Evolutionary conservation across 2,329 filamentous ascomycete species (phyloP), one percentile per base, ranked within the genome.

Genomic region (Incumbomyces delicatus): DNA sequence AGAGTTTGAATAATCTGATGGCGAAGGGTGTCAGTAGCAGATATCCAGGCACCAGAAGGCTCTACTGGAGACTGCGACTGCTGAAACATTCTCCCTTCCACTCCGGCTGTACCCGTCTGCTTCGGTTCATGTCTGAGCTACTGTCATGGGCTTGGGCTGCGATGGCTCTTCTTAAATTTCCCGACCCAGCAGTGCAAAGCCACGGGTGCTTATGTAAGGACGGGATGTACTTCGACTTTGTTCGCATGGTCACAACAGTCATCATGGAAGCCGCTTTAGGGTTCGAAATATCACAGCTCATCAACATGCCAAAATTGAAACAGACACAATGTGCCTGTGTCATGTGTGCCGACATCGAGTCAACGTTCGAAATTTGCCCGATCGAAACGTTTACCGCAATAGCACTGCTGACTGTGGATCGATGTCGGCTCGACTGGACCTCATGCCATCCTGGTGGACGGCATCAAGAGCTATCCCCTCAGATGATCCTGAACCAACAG

Each of bases 61-160:
- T 45, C 7, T 45, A 45, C 22, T 45, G 42, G 42, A n/a, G 42
- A 4, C 18, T 45, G 14, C 18, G 34, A 30, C 34, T 45, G 14
- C 32, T 45, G 5, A 37, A 29, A 13, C 42, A 45, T 22, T 37
- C 42, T 5, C 42, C 42, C 22, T 45, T 45, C 34, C 42, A 45
- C 38, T 45, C 42, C 5, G 42, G 42, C 18, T 45, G 42, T 13
- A 29, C 33, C 13, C 42, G 42, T 13, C 17, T 45, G 33, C 42
- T 45, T n/a, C 33, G 20, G 12, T 20, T 45, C 27, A 37, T 45
- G 34, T 45, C 42, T 12, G 42, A 45, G 33, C 42, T 45, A n/a
- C 34, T 45, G 14, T 45, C 42, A 22, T 45, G 42, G 42, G 42
- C 42, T 30, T 45, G 42, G 42, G 42, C 42, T 13, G 42, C 42